Evolutionary conservation across 768 basidiomycete species (phyloP).

Genomic region (Mycena galopus): DNA sequence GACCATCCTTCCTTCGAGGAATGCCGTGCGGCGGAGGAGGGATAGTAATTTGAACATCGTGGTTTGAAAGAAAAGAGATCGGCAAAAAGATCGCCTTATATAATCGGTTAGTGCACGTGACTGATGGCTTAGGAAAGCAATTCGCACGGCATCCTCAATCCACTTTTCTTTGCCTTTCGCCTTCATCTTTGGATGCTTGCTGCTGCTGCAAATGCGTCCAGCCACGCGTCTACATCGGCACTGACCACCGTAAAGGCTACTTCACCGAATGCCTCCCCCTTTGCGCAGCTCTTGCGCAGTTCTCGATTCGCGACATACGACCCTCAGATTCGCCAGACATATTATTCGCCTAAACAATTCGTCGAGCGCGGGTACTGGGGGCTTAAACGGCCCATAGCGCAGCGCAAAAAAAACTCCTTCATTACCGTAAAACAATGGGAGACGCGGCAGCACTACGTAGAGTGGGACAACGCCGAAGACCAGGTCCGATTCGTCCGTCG

Average conservation of each 20-base stretch:
- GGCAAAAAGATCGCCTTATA: conserved; percentile 45
- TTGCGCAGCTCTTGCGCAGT: conserved; percentile 81
- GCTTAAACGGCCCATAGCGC: conserved; percentile 83
- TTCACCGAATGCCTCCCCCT: conserved; percentile 66
- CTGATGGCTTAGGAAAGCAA: too few relatives aligned
- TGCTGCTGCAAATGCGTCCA: conserved; percentile 23
- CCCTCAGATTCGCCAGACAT: conserved; percentile 82
- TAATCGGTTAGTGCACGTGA: conserved; percentile 26
- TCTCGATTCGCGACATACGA: conserved; percentile 89
- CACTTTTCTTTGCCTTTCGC: too few relatives aligned
- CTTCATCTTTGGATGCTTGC: conserved; percentile 1
- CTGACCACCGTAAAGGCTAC: conserved; percentile 27
- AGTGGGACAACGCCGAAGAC: conserved; percentile 77
- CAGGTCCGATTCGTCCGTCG: conserved; percentile 78
- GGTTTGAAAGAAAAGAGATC: conserved; percentile 43
- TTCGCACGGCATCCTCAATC: not conserved
- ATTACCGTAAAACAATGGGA: conserved; percentile 80
- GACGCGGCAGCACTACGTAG: conserved; percentile 79
- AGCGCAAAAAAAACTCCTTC: conserved; percentile 73
- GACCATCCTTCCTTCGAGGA: conserved; percentile 76
- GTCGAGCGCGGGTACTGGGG: conserved; percentile 88
- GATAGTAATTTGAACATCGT: conserved; percentile 91
- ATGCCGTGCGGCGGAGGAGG: conserved; percentile 59
- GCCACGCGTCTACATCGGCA: conserved; percentile 35
- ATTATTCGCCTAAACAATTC: conserved; percentile 76